These are phyloP conservation scores for Mucor indicus DNA, from an alignment of 371 early-diverging fungal species.

Conservation along the genomic window DNA sequence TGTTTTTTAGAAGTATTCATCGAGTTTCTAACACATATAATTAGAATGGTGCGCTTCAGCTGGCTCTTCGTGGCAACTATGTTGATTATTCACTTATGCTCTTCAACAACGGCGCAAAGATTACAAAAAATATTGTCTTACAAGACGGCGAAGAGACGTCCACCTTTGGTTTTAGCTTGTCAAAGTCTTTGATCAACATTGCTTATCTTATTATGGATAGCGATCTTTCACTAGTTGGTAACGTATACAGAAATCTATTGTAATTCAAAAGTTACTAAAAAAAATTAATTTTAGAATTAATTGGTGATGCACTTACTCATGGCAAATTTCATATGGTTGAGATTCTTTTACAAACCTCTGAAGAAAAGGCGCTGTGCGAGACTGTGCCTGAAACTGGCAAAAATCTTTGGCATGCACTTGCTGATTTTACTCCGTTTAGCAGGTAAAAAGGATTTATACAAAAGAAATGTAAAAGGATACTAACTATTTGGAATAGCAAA, in stretches of 20 bases:
- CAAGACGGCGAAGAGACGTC: slow-evolving; percentile 28
- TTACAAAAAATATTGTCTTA: slow-evolving; percentile 20
- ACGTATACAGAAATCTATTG: no score
- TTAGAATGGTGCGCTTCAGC: slow-evolving; percentile 47
- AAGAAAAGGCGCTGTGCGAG: slow-evolving; percentile 2
- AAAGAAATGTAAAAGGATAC: neutral
- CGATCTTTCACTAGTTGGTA: slow-evolving; percentile 30
- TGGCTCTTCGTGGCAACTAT: slow-evolving; percentile 46
- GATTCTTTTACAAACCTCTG: slow-evolving; percentile 29
- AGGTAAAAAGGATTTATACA: slow-evolving; percentile 5
- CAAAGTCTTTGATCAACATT: slow-evolving; percentile 48
- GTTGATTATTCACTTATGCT: slow-evolving; percentile 59
- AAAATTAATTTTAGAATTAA: slow-evolving; percentile 26
- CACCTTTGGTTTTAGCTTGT: slow-evolving; percentile 38
- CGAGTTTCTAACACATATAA: neutral
- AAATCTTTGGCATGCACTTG: slow-evolving; percentile 49
- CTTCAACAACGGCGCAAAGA: slow-evolving; percentile 41
- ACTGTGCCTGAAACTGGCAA: slow-evolving; percentile 15
- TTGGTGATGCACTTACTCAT: slow-evolving; percentile 45
- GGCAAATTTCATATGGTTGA: slow-evolving; percentile 57
- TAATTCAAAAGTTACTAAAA: neutral
- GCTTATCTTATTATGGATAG: slow-evolving; percentile 52
- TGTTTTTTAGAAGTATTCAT: no score
- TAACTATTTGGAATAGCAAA: slow-evolving; percentile 8
- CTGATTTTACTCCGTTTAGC: slow-evolving; percentile 43